A percentile compares a stretch with the other conserved stretches of the same genome.
These are phyloP conservation scores for Jamesozyma rosinii DNA, from an alignment of 805 yeast species.

Conservation along the genomic window DNA sequence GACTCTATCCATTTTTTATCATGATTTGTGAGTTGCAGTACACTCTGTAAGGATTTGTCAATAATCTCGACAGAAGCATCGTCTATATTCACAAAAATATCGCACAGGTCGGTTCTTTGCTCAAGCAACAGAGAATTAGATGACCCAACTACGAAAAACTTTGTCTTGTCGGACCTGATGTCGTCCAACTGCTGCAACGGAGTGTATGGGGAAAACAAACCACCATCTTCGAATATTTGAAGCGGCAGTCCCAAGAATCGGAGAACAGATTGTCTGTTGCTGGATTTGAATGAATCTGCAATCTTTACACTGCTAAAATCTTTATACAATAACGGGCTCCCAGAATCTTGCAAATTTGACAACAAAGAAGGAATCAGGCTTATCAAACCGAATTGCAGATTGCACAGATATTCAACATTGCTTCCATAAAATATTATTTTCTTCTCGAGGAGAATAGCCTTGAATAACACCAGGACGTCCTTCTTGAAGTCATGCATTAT, in stretches of 20 bases:
- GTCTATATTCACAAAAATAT: slow-evolving; percentile 65
- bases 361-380: slow-evolving; percentile 77
- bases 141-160: slow-evolving; percentile 71
- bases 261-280: slow-evolving; percentile 68
- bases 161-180: slow-evolving; percentile 45
- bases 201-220: slow-evolving; percentile 86
- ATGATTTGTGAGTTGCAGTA: slow-evolving; percentile 41
- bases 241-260: slow-evolving; percentile 81
- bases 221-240: slow-evolving; percentile 75
- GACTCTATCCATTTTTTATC: slow-evolving; percentile 72
- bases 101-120: slow-evolving; percentile 53
- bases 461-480: slow-evolving; percentile 57
- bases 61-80: slow-evolving; percentile 39
- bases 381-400: slow-evolving; percentile 72
- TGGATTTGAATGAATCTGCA: slow-evolving; percentile 62
- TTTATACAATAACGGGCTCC: slow-evolving; percentile 61
- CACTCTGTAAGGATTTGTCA: slow-evolving; percentile 33
- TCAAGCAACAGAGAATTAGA: slow-evolving; percentile 74
- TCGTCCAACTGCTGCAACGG: slow-evolving; percentile 86
- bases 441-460: slow-evolving; percentile 68
- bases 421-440: slow-evolving; percentile 68
- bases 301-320: slow-evolving; percentile 43
- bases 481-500: slow-evolving; percentile 50
- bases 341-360: slow-evolving; percentile 62
- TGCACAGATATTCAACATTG: slow-evolving; percentile 71